These are phyloP conservation scores for Fistulina hepatica DNA, from an alignment of 1,284 basidiomycete genomes.

Conservation along the genomic window DNA sequence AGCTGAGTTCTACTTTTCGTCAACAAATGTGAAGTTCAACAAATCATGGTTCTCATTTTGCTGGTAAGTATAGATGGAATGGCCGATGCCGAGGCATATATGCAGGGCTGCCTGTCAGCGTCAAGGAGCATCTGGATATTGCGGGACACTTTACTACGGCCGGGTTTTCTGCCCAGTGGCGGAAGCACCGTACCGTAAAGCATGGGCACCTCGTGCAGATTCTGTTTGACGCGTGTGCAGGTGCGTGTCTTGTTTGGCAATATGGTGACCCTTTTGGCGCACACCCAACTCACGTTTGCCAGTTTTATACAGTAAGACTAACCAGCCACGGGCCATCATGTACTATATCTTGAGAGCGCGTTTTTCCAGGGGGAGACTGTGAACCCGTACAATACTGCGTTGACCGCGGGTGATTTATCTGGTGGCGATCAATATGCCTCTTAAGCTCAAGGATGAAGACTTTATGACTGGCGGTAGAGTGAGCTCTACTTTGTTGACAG, in stretches of 20 bases:
- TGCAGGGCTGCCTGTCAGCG: too few relatives aligned
- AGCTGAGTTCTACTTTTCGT: too few relatives aligned
- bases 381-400: slow-evolving; percentile 36
- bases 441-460: too few relatives aligned
- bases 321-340: slow-evolving; percentile 32
- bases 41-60: too few relatives aligned
- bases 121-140: slow-evolving; percentile 32
- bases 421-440: too few relatives aligned
- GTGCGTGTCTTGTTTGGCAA: too few relatives aligned
- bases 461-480: too few relatives aligned
- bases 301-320: slow-evolving; percentile 39
- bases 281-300: slow-evolving; percentile 10
- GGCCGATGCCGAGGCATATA: too few relatives aligned
- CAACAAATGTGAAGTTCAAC: too few relatives aligned
- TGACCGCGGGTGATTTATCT: slow-evolving; percentile 37
- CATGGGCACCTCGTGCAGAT: slow-evolving; percentile 18
- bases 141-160: slow-evolving; percentile 30
- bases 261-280: too few relatives aligned
- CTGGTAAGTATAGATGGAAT: too few relatives aligned
- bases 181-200: slow-evolving; percentile 15
- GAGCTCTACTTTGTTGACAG: slow-evolving; percentile 18
- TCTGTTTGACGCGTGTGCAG: slow-evolving; percentile 24
- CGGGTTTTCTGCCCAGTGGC: slow-evolving; percentile 26
- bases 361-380: slow-evolving; percentile 34
- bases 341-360: slow-evolving; percentile 25